Base-by-base conservation (phyloP, 106 monocot genomes). In the Iris macrosiphon region DNA sequence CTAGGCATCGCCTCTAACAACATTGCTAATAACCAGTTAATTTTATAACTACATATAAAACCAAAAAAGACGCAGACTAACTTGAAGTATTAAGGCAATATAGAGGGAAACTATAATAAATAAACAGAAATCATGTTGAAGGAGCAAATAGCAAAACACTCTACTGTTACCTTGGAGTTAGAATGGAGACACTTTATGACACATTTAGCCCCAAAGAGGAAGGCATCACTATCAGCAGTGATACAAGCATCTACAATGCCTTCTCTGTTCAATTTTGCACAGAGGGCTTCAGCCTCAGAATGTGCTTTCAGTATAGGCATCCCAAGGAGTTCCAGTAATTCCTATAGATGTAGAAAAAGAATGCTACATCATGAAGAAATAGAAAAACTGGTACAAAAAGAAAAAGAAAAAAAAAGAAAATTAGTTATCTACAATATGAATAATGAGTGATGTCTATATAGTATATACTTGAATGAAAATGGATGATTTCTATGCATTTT, bases 181-280 rank as follows among this genome's bases (percentile, higher is more conserved):
- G 84, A 79, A 23, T 61, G 47, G 33, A 89, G 57, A 52, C 72
- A 54, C 60, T 98, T 98, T 75, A 98, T 76, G 32, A 98, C 80
- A 68, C 86, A 87, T 47, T 60, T 98, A 45, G 91, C 90, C 54
- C 96, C 96, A 75, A 73, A 91, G 11, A 98, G 90, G 45, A 98
- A 87, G 31, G 96, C 80, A 80, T 98, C 98, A 63, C 91, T 91
- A 33, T 98, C 98, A 12, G 98, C 73, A 18, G 98, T 98, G 41
- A 98, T 87, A 31, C 98, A 98, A 68, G 89, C 90, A 87, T 98
- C 87, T 40, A 98, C 90, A 68, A 70, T 71, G 22, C 98, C 87
- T 52, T 87, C 87, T 39, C 25, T 58, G 47, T 91, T 98, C 33
- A 98, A 51, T 61, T 98, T 83, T 24, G 83, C 98, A 73, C 98